phyloP scores from a whole-genome alignment of 805 yeast species.

The Zygosaccharomyces lentus region DNA sequence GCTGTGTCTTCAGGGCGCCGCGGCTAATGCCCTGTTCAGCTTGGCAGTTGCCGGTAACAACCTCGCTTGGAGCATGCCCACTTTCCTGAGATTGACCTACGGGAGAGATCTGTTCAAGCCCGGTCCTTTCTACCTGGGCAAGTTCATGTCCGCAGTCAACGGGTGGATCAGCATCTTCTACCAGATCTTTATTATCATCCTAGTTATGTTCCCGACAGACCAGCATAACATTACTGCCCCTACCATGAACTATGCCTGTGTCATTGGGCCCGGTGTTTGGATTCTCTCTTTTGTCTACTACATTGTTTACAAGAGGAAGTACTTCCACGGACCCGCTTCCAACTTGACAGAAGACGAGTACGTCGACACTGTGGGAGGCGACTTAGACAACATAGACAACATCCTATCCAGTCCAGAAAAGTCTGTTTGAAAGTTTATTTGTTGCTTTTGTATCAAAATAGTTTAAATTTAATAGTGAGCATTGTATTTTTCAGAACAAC shows the following conservation, averaged over 20 bases:
- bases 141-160: slow-evolving; percentile 41
- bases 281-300: slow-evolving; percentile 50
- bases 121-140: slow-evolving; percentile 65
- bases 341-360: slow-evolving; percentile 32
- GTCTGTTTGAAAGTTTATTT: background rate
- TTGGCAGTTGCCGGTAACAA: slow-evolving; percentile 42
- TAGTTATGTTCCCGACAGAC: slow-evolving; percentile 58
- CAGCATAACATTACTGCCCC: slow-evolving; percentile 32
- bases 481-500: background rate
- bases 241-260: slow-evolving; percentile 70
- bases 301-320: slow-evolving; percentile 47
- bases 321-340: slow-evolving; percentile 53
- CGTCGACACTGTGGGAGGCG: slow-evolving; percentile 27
- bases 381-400: slow-evolving; percentile 25
- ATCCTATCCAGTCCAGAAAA: slow-evolving; percentile 17
- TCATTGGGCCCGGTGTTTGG: slow-evolving; percentile 61
- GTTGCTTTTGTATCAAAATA: background rate
- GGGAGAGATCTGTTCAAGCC: slow-evolving; percentile 52
- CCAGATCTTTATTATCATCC: slow-evolving; percentile 48
- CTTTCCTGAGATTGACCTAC: slow-evolving; percentile 38
- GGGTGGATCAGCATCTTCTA: slow-evolving; percentile 48
- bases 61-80: slow-evolving; percentile 42
- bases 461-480: background rate
- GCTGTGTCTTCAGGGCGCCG: slow-evolving; percentile 40
- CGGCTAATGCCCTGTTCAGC: slow-evolving; percentile 44